These are phyloP conservation scores for Karstenula rhodostoma DNA, from an alignment of 2,329 filamentous ascomycete genomes.

Conservation along the genomic window DNA sequence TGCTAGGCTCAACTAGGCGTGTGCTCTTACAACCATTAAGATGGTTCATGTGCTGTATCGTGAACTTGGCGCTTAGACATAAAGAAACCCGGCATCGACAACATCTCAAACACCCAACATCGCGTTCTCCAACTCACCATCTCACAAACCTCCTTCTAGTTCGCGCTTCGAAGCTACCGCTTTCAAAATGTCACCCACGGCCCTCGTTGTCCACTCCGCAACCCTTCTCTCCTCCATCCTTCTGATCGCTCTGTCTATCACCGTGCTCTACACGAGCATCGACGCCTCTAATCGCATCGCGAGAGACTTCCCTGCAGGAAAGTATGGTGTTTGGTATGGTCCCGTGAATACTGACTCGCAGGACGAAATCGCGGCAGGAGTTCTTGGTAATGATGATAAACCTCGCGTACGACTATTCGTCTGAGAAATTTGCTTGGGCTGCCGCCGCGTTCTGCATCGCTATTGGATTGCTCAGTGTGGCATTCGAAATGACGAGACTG, in stretches of 20 bases:
- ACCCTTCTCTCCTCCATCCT: background rate
- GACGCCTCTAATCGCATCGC: background rate
- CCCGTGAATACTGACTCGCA: background rate
- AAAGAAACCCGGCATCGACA: no score
- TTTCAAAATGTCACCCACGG: background rate
- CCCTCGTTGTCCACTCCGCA: background rate
- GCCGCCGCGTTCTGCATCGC: background rate
- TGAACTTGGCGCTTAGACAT: no score
- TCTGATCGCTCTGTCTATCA: background rate
- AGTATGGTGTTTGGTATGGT: background rate
- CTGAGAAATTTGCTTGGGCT: background rate
- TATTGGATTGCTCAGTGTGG: background rate
- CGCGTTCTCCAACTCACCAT: background rate
- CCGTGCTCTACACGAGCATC: background rate
- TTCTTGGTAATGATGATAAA: background rate
- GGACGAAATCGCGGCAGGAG: background rate
- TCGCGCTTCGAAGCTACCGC: background rate
- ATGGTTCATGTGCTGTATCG: no score
- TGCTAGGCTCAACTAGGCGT: no score
- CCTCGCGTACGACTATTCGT: background rate
- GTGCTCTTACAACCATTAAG: no score
- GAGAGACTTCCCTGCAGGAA: background rate
- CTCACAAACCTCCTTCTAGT: background rate
- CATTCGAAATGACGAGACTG: background rate
- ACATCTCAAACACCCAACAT: background rate